phyloP scores from a whole-genome alignment of 495 filamentous ascomycete genomes.

The Letharia columbiana region DNA sequence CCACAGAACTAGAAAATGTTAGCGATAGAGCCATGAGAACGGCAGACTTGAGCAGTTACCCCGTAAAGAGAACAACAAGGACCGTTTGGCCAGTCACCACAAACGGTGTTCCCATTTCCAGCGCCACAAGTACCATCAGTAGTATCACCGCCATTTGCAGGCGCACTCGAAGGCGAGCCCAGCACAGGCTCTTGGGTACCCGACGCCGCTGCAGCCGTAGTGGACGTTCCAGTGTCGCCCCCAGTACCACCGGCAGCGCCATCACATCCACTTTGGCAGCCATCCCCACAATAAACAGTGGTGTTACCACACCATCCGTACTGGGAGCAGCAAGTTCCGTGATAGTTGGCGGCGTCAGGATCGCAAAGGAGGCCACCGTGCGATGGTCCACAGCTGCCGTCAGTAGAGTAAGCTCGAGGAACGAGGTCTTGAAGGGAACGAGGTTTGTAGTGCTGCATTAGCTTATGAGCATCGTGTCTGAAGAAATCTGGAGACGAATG shows the following conservation, averaged over 20 bases:
- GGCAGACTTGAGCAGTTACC: constrained; percentile 16
- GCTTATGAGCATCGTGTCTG: constrained; percentile 16
- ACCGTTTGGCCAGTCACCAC: constrained; percentile 42
- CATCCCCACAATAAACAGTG: constrained; percentile 28
- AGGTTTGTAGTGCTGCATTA: constrained; percentile 5
- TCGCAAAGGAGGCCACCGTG: constrained; percentile 29
- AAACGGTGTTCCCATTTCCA: constrained; percentile 37
- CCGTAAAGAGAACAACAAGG: constrained; percentile 46
- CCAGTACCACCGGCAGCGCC: constrained; percentile 1
- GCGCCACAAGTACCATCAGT: constrained; percentile 44
- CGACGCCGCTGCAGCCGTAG: constrained; percentile 11
- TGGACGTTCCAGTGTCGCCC: constrained; percentile 9
- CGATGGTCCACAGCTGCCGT: constrained; percentile 30
- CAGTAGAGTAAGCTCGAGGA: constrained; percentile 26
- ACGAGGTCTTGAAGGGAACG: constrained; percentile 18
- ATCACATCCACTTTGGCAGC: constrained; percentile 24
- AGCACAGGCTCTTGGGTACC: constrained; percentile 31
- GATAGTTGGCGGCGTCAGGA: constrained; percentile 6
- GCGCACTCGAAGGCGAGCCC: constrained; percentile 27
- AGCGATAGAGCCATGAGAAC: not conserved
- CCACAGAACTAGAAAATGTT: constrained; percentile 25
- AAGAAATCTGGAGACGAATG: constrained; percentile 24
- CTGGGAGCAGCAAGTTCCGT: constrained; percentile 13
- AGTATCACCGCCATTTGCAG: constrained; percentile 30
- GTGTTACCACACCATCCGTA: constrained; percentile 32